A percentile compares a stretch with the other conserved stretches of the same genome.
These are phyloP conservation scores for Gloeopeniophorella convolvens DNA, from an alignment of 768 basidiomycete species.

Conservation along the genomic window DNA sequence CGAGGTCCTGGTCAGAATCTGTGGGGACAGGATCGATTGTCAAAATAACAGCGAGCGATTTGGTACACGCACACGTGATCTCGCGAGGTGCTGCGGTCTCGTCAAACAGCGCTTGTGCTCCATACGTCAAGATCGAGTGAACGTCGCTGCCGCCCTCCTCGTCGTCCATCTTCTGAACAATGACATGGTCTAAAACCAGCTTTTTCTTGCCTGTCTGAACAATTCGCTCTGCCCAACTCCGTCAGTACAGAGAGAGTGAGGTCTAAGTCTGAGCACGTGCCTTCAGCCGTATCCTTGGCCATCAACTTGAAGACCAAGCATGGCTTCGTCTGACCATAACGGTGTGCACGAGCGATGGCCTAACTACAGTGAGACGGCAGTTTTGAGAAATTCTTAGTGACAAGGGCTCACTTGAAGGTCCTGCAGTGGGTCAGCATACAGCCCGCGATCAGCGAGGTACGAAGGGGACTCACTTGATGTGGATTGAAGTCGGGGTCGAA, in stretches of 20 bases:
- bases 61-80: constrained; percentile 48
- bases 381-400: background rate
- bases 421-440: constrained; percentile 31
- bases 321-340: constrained; percentile 92
- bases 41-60: background rate
- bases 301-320: constrained; percentile 95
- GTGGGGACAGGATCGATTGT: background rate
- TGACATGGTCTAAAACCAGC: constrained; percentile 87
- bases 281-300: constrained; percentile 92
- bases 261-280: constrained; percentile 31
- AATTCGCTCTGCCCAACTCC: constrained; percentile 61
- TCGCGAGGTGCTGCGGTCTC: constrained; percentile 52
- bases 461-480: constrained; percentile 59
- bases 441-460: background rate
- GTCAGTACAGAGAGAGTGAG: background rate
- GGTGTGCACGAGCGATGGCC: constrained; percentile 92
- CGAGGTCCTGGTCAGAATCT: constrained; percentile 80
- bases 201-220: constrained; percentile 94
- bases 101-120: constrained; percentile 81
- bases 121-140: constrained; percentile 84
- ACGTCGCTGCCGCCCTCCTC: constrained; percentile 68
- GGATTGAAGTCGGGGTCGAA: constrained; percentile 98
- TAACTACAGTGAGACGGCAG: constrained; percentile 28
- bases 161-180: constrained; percentile 94
- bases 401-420: constrained; percentile 72